Base-by-base conservation (phyloP, 2,329 filamentous ascomycete genomes). In the Bretziella fagacearum region DNA sequence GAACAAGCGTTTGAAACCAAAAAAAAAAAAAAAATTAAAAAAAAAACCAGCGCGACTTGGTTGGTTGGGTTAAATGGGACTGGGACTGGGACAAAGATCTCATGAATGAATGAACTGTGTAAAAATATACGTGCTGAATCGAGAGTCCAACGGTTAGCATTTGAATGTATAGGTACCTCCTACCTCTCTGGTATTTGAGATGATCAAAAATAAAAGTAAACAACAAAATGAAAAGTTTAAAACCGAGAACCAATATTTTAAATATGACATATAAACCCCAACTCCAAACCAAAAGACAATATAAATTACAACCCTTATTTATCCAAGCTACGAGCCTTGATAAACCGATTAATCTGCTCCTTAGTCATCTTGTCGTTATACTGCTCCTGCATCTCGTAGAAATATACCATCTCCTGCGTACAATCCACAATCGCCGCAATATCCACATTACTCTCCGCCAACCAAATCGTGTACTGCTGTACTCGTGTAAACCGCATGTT, bases 371-470 rank as follows among this genome's bases (percentile, higher is more conserved):
- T 76, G 46, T 77, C 73, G 52, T 74, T 74, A 54, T 74, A 76
- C 54, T 73, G 67, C 56, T 77, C 73, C 44, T 73, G 66, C 51
- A 66, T 73, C 57, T 93, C 84, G 59, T 94, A 94, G 53, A 94
- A 74, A 3, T 84, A 87, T 46, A 95, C 84, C 52, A 94, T 73
- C 63, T 94, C 87, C 62, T 95, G 87, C 0, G 84, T 89, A 57
- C 82, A 85, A 61, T 94, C 84, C 44, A 93, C 81, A 60, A 93
- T 79, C 26, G 78, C 81, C 53, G 84, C 77, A 56, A 94, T 81
- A 56, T 93, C 84, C 36, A 94, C 75, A 48, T 77, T 81, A 56
- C 84, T 91, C 58, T 93, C 85, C 1, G 86, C 82, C 48, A 94
- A 68, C 81, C 86, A 95, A 33, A 75, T 73, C 7, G 84, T 73